Percentiles rank a stretch among this genome's conserved stretches.
Evolutionary conservation across 352 stramenopile species (phyloP).

Genomic region (Phytophthora brassicae): DNA sequence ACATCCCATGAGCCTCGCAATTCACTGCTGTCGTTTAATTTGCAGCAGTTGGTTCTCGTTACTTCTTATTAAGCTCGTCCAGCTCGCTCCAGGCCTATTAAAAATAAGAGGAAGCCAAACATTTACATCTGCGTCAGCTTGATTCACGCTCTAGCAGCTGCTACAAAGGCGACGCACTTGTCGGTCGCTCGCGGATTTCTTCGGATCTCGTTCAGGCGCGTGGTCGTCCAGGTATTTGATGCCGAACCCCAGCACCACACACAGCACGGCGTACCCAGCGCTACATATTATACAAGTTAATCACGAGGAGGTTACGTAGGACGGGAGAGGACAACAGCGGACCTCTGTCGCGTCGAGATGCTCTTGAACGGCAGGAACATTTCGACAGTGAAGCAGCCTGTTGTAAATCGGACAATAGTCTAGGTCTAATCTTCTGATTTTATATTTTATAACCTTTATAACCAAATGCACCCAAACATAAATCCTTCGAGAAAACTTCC

Average conservation of each 20-base stretch:
- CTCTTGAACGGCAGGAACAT: constrained; percentile 74
- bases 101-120: not conserved
- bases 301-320: too few species aligned
- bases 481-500: too few species aligned
- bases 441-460: too few species aligned
- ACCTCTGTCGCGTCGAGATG: constrained; percentile 64
- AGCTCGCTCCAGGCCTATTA: constrained; percentile 68
- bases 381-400: too few species aligned
- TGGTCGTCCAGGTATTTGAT: constrained; percentile 78
- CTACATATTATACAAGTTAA: too few species aligned
- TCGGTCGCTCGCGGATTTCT: constrained; percentile 36
- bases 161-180: constrained; percentile 50
- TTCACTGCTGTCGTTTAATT: not conserved
- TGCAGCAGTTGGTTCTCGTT: not conserved
- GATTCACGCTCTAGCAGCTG: constrained; percentile 3
- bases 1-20: constrained; percentile 6
- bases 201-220: constrained; percentile 43
- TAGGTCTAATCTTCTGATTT: too few species aligned
- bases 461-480: too few species aligned
- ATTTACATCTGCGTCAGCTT: constrained; percentile 17
- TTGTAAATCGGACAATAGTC: too few species aligned
- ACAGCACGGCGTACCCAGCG: constrained; percentile 61
- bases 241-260: constrained; percentile 52
- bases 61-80: constrained; percentile 34
- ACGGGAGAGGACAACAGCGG: not conserved